phyloP scores from a whole-genome alignment of 352 stramenopile species.

The Pythium sp. region DNA sequence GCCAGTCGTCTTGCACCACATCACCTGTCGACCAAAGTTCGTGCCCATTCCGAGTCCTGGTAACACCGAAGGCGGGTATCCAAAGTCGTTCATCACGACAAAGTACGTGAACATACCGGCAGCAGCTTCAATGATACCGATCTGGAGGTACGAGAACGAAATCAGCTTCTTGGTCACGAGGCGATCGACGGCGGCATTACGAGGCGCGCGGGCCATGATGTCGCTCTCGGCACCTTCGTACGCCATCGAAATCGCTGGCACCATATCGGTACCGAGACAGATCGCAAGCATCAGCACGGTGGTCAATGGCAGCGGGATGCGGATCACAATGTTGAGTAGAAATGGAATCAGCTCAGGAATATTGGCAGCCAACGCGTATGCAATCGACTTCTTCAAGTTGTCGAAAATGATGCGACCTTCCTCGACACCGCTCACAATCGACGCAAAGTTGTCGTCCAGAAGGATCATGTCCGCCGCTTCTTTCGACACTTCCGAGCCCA shows the following conservation, averaged over 20 bases:
- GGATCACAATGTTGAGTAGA: constrained; percentile 81
- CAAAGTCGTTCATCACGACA: constrained; percentile 88
- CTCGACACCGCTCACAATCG: constrained; percentile 93
- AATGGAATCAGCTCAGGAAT: constrained; percentile 89
- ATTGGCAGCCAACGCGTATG: constrained; percentile 91
- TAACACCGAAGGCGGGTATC: constrained; percentile 65
- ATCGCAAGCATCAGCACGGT: constrained; percentile 92
- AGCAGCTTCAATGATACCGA: constrained; percentile 86
- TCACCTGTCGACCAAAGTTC: constrained; percentile 62
- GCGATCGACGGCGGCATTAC: constrained; percentile 77
- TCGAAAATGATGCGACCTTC: constrained; percentile 95
- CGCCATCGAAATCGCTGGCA: constrained; percentile 91
- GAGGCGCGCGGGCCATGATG: constrained; percentile 82
- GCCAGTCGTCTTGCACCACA: constrained; percentile 72
- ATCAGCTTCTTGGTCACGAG: constrained; percentile 91
- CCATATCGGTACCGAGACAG: constrained; percentile 91
- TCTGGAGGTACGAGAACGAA: constrained; percentile 83
- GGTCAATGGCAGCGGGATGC: constrained; percentile 85
- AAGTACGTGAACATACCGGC: constrained; percentile 89
- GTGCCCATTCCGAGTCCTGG: constrained; percentile 48
- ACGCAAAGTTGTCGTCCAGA: constrained; percentile 97
- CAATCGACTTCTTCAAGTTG: constrained; percentile 95
- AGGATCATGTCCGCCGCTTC: constrained; percentile 95
- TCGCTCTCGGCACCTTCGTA: constrained; percentile 87
- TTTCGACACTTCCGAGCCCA: constrained; percentile 95